Percentiles rank a stretch among this genome's conserved stretches.
phyloP scores from a whole-genome alignment of 2,329 filamentous ascomycete species.

The Cladosporium cucumerinum region DNA sequence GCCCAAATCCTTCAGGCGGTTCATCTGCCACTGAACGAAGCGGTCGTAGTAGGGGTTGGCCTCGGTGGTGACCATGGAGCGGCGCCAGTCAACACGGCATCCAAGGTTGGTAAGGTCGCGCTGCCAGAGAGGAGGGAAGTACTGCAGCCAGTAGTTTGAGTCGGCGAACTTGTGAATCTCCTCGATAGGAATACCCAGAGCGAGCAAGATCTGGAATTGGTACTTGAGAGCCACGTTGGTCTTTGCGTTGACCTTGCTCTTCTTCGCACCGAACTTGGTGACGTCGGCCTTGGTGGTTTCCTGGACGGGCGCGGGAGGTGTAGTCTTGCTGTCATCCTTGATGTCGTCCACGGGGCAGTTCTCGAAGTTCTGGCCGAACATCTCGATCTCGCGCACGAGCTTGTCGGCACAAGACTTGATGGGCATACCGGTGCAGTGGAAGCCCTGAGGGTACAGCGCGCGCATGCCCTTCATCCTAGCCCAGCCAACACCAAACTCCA shows the following conservation, averaged over 20 bases:
- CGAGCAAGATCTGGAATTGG: slow-evolving; percentile 91
- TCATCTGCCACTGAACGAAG: slow-evolving; percentile 97
- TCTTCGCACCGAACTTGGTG: slow-evolving; percentile 88
- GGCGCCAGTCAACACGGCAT: slow-evolving; percentile 85
- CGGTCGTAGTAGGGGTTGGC: slow-evolving; percentile 96
- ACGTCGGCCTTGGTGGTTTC: slow-evolving; percentile 70
- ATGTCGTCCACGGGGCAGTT: slow-evolving; percentile 62
- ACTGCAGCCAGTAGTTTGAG: slow-evolving; percentile 84
- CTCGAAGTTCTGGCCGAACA: slow-evolving; percentile 85
- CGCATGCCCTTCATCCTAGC: slow-evolving; percentile 88
- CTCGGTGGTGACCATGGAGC: slow-evolving; percentile 90
- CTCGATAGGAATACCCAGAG: slow-evolving; percentile 78
- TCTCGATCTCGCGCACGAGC: slow-evolving; percentile 79
- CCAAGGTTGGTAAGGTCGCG: slow-evolving; percentile 80
- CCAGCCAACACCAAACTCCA: slow-evolving; percentile 86
- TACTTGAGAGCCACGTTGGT: slow-evolving; percentile 95
- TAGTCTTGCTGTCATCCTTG: slow-evolving; percentile 44
- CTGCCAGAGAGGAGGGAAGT: slow-evolving; percentile 80
- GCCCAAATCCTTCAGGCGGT: slow-evolving; percentile 77
- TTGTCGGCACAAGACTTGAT: slow-evolving; percentile 98
- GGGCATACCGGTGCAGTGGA: slow-evolving; percentile 95
- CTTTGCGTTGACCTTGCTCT: slow-evolving; percentile 77
- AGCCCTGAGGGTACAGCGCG: slow-evolving; percentile 84
- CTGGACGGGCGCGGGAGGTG: slow-evolving; percentile 57
- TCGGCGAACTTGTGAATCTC: slow-evolving; percentile 95